A percentile compares a stretch with the other conserved stretches of the same genome.
phyloP scores from a whole-genome alignment of 2,329 filamentous ascomycete genomes.

The Phyllosticta citribraziliensis region DNA sequence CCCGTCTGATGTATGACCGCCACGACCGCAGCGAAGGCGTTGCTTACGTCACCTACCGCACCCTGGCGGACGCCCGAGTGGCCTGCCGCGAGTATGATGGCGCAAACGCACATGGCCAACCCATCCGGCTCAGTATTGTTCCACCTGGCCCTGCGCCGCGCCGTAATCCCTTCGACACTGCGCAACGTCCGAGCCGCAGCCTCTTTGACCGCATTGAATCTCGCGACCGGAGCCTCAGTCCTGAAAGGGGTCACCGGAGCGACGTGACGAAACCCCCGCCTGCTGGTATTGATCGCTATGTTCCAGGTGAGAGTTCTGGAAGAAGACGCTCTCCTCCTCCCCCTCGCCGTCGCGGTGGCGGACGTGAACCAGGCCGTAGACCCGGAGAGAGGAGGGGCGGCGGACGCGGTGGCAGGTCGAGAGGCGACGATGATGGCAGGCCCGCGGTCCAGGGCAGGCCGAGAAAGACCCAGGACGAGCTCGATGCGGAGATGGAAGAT shows the following conservation, averaged over 20 bases:
- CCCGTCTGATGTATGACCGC: conserved; percentile 73
- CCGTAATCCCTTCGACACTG: conserved; percentile 40
- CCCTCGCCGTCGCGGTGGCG: conserved; percentile 38
- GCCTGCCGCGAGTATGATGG: conserved; percentile 78
- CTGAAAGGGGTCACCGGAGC: conserved; percentile 36
- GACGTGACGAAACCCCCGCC: conserved; percentile 47
- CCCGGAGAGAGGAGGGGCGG: conserved; percentile 34
- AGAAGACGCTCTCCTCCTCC: conserved; percentile 42
- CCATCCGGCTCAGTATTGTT: conserved; percentile 64
- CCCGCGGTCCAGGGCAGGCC: conserved; percentile 38
- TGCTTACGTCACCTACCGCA: conserved; percentile 73
- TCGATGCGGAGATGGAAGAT: conserved; percentile 95
- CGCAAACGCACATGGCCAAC: conserved; percentile 76
- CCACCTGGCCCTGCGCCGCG: conserved; percentile 17
- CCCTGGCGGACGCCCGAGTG: conserved; percentile 57
- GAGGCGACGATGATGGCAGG: conserved; percentile 39
- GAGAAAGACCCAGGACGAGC: conserved; percentile 81
- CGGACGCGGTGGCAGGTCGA: conserved; percentile 33
- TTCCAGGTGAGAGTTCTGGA: conserved; percentile 49
- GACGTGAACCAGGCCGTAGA: conserved; percentile 40
- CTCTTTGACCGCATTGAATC: conserved; percentile 56
- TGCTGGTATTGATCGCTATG: conserved; percentile 68
- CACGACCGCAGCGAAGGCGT: conserved; percentile 79
- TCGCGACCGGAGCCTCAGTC: conserved; percentile 32
- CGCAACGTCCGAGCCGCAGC: conserved; percentile 44